These are phyloP conservation scores for Brassica hybrid DNA, from an alignment of 441 rosid species.

Conservation along the genomic window DNA sequence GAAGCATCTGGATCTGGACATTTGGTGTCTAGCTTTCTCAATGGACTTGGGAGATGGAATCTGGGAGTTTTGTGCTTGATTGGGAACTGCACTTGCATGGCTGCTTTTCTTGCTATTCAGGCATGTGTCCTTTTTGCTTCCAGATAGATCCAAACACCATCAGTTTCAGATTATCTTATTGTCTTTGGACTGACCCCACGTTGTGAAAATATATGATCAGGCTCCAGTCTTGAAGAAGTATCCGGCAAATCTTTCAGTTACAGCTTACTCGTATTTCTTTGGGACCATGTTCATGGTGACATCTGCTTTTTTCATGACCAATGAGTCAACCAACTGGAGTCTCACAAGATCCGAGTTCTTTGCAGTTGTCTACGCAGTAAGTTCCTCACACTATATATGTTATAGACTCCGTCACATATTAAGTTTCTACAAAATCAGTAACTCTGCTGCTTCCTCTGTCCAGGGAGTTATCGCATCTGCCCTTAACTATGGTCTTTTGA, in stretches of 20 bases:
- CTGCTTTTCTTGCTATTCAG: constrained; percentile 95
- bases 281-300: constrained; percentile 83
- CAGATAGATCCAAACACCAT: constrained; percentile 10
- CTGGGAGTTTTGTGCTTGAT: constrained; percentile 93
- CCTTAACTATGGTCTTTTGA: constrained; percentile 86
- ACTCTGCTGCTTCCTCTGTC: constrained; percentile 5
- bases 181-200: constrained; percentile 18
- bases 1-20: constrained; percentile 71
- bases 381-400: constrained; percentile 41
- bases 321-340: constrained; percentile 80
- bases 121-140: constrained; percentile 44
- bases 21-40: constrained; percentile 61
- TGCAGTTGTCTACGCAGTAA: constrained; percentile 94
- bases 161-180: background rate
- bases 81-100: constrained; percentile 99
- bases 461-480: constrained; percentile 94
- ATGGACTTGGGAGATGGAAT: constrained; percentile 83
- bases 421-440: constrained; percentile 4
- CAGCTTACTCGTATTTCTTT: constrained; percentile 86
- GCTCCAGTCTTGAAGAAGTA: constrained; percentile 82
- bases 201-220: constrained; percentile 50
- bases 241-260: constrained; percentile 89
- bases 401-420: background rate
- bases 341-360: constrained; percentile 79
- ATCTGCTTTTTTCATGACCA: constrained; percentile 66